phyloP scores from a whole-genome alignment of 495 filamentous ascomycete genomes.

The Aspergillus nidulans region DNA sequence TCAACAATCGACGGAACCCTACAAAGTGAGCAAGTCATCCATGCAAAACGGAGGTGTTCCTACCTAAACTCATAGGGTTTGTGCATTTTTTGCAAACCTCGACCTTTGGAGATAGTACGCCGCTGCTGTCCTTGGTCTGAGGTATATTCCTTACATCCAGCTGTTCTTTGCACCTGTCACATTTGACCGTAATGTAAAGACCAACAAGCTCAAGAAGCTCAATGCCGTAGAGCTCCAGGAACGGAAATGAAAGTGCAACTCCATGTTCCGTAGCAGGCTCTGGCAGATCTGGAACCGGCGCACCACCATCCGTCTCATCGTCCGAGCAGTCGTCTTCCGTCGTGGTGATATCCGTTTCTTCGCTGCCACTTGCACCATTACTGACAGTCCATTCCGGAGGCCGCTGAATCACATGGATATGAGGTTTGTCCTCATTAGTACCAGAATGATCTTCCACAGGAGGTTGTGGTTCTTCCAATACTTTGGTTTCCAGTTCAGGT shows the following conservation, averaged over 20 bases:
- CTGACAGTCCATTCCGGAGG: constrained; percentile 73
- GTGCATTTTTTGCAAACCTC: constrained; percentile 76
- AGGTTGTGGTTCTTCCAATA: constrained; percentile 13
- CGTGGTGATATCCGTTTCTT: constrained; percentile 30
- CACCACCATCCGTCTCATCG: constrained; percentile 45
- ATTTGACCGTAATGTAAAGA: constrained; percentile 73
- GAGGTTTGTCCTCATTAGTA: constrained; percentile 47
- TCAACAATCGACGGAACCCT: constrained; percentile 68
- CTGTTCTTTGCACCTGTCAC: constrained; percentile 74
- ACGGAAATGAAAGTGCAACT: constrained; percentile 77
- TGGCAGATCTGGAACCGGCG: constrained; percentile 28
- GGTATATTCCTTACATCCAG: constrained; percentile 68
- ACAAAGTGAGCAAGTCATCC: constrained; percentile 1
- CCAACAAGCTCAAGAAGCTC: constrained; percentile 70
- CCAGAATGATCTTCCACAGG: not conserved
- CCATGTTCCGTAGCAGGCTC: constrained; percentile 50
- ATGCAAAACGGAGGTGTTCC: not conserved
- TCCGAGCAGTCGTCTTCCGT: constrained; percentile 42
- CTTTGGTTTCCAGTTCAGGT: not conserved
- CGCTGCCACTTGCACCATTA: constrained; percentile 36
- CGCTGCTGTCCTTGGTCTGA: constrained; percentile 37
- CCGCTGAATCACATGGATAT: constrained; percentile 72
- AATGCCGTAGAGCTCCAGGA: constrained; percentile 73
- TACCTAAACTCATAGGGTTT: constrained; percentile 56
- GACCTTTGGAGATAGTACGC: constrained; percentile 26